phyloP scores from a whole-genome alignment of 208 protist species.

The Leishmania major region DNA sequence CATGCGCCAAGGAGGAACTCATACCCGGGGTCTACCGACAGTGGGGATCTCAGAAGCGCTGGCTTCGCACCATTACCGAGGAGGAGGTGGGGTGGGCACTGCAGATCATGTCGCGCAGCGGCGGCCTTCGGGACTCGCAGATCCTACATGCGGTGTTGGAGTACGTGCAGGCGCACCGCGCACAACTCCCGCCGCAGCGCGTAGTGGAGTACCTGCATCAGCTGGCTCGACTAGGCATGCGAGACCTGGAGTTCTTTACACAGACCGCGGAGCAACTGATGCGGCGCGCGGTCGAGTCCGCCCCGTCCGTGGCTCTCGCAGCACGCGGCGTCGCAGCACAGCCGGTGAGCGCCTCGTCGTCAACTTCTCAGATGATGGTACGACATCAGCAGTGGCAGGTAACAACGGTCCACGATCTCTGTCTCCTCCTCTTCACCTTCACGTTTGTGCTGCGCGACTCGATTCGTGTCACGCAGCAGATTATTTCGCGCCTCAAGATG shows the following conservation, averaged over 20 bases:
- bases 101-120: constrained; percentile 49
- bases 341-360: constrained; percentile 1
- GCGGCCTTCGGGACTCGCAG: constrained; percentile 36
- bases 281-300: constrained; percentile 32
- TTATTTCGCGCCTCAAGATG: constrained; percentile 77
- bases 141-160: constrained; percentile 64
- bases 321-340: background rate
- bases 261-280: constrained; percentile 62
- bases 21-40: constrained; percentile 60
- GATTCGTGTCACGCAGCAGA: constrained; percentile 83
- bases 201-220: constrained; percentile 59
- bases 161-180: constrained; percentile 47
- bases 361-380: constrained; percentile 7
- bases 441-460: constrained; percentile 82
- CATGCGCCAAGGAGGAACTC: constrained; percentile 45
- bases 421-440: constrained; percentile 76
- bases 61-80: constrained; percentile 47
- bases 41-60: constrained; percentile 49
- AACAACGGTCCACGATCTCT: constrained; percentile 77
- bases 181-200: constrained; percentile 46
- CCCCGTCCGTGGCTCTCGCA: background rate
- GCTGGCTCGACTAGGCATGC: constrained; percentile 64
- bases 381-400: constrained; percentile 35
- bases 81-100: constrained; percentile 55
- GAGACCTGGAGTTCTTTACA: constrained; percentile 79